Evolutionary conservation across 2,329 filamentous ascomycete species (phyloP), one percentile per base, ranked within the genome.

Genomic region (Diaporthe humulicola): DNA sequence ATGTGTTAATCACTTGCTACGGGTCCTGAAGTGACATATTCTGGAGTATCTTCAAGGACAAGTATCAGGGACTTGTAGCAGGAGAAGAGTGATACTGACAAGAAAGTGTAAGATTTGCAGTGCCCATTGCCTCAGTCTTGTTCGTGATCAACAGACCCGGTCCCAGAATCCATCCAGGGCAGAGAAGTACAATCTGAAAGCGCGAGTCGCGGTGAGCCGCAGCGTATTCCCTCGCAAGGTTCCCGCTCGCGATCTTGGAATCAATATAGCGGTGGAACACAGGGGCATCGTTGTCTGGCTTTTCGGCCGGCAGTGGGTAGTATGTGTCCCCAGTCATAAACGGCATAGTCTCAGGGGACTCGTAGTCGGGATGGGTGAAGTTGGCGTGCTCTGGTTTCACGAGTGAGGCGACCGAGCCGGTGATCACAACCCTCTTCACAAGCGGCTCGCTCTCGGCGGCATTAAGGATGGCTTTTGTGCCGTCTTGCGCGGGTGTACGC

Each of bases 391-490:
- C 50, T 7, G 17, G 33, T 19, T 15, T 12, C 12, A 48, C 19
- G 38, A 73, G 60, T 15, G 50, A 38, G 19, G 71, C 71, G 15
- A 28, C 9, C 2, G 71, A 73, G 40, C 71, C 71, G 15, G 71
- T 73, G 60, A 69, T 42, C 25, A 73, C 71, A 14, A 73, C 17
- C 17, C 71, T 66, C 61, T 50, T 67, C 14, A 73, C 40, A 17
- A 67, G 60, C 12, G 61, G 71, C 52, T 73, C 71, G 25, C 38
- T 36, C 19, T 66, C 71, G 28, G 71, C 71, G 61, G 71, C 71
- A 12, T 57, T 50, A 9, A 73, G 22, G 28, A 73, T 73, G 28
- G 71, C 60, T 17, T 67, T 54, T 1, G 71, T 73, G 60, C 60
- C 60, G 12, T 67, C 36, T 6, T 69, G 19, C 9, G 71, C 71